Conservation (phyloP, 2,329 filamentous ascomycete species). For the Helminthosporium solani region DNA sequence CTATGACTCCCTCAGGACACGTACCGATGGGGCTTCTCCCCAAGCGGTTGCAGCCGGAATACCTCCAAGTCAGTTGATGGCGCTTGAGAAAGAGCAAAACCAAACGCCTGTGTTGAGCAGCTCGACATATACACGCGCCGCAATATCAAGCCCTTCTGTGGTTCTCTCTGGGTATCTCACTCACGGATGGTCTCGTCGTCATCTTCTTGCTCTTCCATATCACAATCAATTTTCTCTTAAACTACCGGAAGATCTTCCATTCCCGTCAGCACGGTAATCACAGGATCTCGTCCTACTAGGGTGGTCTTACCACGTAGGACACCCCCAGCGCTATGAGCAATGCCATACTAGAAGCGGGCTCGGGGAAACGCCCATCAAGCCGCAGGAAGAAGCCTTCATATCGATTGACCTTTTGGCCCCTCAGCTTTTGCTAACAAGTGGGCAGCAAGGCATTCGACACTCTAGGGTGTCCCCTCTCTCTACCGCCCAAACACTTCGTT, state of each 20-base stretch:
- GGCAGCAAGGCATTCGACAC: neutral
- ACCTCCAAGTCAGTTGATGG: neutral
- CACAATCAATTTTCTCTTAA: too few species aligned
- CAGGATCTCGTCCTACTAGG: slow-evolving; percentile 18
- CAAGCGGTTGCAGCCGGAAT: too few species aligned
- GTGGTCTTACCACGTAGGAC: slow-evolving; percentile 2
- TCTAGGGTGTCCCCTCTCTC: neutral
- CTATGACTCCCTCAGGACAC: too few species aligned
- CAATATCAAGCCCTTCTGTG: neutral
- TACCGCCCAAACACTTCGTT: neutral
- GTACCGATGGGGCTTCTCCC: too few species aligned
- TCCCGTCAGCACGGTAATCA: slow-evolving; percentile 10
- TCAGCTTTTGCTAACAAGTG: slow-evolving; percentile 2
- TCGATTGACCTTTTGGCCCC: neutral
- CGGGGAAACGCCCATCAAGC: neutral
- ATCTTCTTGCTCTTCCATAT: neutral
- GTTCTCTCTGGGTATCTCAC: too few species aligned
- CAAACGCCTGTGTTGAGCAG: neutral
- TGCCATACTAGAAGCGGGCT: slow-evolving; percentile 6
- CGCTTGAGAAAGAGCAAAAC: neutral
- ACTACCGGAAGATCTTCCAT: neutral
- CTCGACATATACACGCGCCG: neutral
- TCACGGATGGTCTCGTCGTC: too few species aligned
- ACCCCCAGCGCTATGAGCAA: slow-evolving; percentile 6
- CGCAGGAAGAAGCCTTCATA: neutral